Evolutionary conservation across 768 basidiomycete genomes (phyloP), one percentile per base, ranked within the genome.

Genomic region (Mycena haematopus): DNA sequence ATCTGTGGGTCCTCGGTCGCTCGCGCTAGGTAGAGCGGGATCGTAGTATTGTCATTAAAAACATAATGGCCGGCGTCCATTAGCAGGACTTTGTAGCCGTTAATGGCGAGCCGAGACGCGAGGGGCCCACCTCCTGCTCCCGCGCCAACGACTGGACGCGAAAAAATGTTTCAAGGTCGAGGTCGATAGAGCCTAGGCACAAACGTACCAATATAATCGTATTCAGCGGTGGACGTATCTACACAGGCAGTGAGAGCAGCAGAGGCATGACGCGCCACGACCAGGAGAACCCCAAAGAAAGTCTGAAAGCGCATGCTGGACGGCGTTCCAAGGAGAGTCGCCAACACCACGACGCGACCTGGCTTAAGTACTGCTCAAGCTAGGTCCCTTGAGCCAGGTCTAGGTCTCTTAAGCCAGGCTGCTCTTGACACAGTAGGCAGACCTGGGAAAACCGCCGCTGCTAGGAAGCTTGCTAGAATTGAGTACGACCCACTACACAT

Each of bases 1-100:
- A 63, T 63, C 42, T 57, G 56, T 0, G 62, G 62, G 15, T 63
- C 62, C 36, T 57, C 62, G 51, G 52, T 58, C 15, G 62, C 21
- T 24, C 56, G 62, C 22, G 62, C 62, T 22, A 63, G 56, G 29
- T 63, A 63, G 9, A 58, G 15, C 2, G 58, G 63, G 29, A 64
- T 19, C 17, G 63, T 64, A n/a, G 63, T 64, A 52, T 64, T 64
- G 33, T 42, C 52, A 53, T 58, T 56, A 17, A 42, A 31, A 31
- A 64, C 63, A 33, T 54, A 40, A 29, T 64, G 58, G 27, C 63
- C 63, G 14, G 58, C 63, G 53, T 64, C 63, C 45, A 64, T 56
- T 11, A 64, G 25, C 7, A 64, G 46, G 31, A 64, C 63, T 38
- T 49, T 55, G 47, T 40, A 64, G 6, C 58, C 63, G 9, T 64